These are phyloP conservation scores for Bipolaris sorokiniana DNA, from an alignment of 2,329 filamentous ascomycete genomes.

Conservation along the genomic window DNA sequence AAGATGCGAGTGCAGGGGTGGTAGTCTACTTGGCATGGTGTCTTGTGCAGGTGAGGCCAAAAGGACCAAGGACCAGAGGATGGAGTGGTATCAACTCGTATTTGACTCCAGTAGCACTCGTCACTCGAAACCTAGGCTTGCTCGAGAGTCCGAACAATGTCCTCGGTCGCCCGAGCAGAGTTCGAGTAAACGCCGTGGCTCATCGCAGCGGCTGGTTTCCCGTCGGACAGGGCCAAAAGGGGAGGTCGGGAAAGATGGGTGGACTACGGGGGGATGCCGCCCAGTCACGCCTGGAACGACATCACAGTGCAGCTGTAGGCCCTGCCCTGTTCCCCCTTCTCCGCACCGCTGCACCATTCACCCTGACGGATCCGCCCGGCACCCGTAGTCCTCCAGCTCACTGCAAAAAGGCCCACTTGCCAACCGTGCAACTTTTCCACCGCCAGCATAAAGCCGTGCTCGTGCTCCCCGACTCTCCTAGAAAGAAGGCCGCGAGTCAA, in stretches of 20 bases:
- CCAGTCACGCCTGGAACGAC: constrained; percentile 19
- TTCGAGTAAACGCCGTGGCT: constrained; percentile 28
- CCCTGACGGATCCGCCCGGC: constrained; percentile 21
- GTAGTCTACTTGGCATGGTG: neutral
- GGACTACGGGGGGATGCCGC: constrained; percentile 8
- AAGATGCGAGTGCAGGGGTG: constrained; percentile 2
- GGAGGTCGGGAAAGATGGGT: constrained; percentile 14
- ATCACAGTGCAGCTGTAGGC: constrained; percentile 27
- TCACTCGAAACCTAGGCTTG: constrained; percentile 2
- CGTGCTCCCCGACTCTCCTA: constrained; percentile 25
- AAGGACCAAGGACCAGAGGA: neutral
- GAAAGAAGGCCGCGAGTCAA: constrained; percentile 19
- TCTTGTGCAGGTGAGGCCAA: neutral
- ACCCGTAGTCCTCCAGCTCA: constrained; percentile 14
- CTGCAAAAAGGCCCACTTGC: constrained; percentile 12
- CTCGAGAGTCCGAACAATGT: constrained; percentile 25
- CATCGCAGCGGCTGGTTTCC: constrained; percentile 22
- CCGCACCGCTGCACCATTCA: constrained; percentile 21
- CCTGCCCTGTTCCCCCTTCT: constrained; percentile 22
- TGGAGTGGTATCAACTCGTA: no score
- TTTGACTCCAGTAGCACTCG: neutral
- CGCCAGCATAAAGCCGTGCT: constrained; percentile 28
- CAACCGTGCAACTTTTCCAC: constrained; percentile 16
- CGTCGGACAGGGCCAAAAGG: constrained; percentile 25
- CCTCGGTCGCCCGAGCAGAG: constrained; percentile 26